These are phyloP conservation scores for Salix dunnii DNA, from an alignment of 345 rosid genomes.

Conservation along the genomic window DNA sequence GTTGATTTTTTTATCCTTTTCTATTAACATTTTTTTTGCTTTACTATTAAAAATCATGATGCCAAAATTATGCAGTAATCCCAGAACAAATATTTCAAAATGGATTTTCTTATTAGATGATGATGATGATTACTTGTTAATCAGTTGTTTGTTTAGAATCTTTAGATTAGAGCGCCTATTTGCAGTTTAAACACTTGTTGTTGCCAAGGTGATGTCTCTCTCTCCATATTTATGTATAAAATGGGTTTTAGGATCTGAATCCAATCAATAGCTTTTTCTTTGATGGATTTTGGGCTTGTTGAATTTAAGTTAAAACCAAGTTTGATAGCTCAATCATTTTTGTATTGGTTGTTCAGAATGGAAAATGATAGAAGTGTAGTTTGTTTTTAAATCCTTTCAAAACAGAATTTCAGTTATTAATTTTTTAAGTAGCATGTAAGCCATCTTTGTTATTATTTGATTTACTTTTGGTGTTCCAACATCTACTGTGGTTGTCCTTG, in stretches of 20 bases:
- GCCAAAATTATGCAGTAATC: not conserved
- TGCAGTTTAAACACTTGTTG: not conserved
- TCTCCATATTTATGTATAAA: not conserved
- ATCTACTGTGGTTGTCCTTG: not conserved
- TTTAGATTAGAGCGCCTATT: not conserved
- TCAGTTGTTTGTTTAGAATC: not conserved
- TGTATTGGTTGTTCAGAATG: too few relatives aligned
- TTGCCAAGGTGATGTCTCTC: not conserved
- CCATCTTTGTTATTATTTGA: not conserved
- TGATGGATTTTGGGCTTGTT: too few relatives aligned
- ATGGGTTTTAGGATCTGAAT: not conserved
- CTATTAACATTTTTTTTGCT: not conserved
- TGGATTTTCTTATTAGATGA: too few relatives aligned
- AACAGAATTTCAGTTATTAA: too few relatives aligned
- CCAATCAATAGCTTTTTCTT: not conserved
- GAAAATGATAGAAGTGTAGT: not conserved
- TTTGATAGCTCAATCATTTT: not conserved
- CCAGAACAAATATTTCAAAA: too few relatives aligned
- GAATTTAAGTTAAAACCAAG: not conserved
- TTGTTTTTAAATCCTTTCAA: too few relatives aligned
- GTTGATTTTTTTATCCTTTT: not conserved
- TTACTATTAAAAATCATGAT: not conserved
- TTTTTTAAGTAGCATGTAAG: not conserved
- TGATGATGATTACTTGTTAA: not conserved
- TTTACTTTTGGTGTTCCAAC: not conserved